phyloP scores from a whole-genome alignment of 176 grass and related monocot genomes.

The Cenchrus fungigraminus region DNA sequence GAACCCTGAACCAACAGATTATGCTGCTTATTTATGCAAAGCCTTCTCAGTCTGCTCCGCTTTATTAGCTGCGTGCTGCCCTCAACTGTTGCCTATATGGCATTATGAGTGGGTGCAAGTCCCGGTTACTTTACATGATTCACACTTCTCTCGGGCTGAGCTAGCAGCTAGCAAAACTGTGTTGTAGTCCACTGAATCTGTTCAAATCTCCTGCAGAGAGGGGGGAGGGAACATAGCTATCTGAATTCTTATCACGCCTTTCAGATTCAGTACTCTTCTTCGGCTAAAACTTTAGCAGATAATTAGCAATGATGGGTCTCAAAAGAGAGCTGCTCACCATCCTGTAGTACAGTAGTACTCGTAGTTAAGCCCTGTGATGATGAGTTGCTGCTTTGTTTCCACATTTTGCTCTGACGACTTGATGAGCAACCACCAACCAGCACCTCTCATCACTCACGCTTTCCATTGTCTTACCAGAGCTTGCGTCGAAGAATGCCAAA shows the following conservation, averaged over 20 bases:
- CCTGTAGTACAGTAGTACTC: no score
- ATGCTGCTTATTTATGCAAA: neutral
- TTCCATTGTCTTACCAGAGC: slow-evolving; percentile 33
- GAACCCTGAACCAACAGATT: neutral
- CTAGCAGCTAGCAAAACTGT: no score
- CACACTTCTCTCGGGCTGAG: neutral
- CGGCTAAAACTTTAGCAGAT: neutral
- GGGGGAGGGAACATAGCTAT: neutral
- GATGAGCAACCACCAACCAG: neutral
- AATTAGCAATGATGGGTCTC: no score
- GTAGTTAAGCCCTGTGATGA: neutral
- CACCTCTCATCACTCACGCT: neutral
- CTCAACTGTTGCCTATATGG: neutral
- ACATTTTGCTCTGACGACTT: neutral
- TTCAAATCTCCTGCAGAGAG: neutral
- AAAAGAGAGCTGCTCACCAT: no score
- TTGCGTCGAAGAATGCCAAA: slow-evolving; percentile 68
- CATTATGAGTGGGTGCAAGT: neutral
- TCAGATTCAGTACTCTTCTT: neutral
- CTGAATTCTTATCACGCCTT: no score
- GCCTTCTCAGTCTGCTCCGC: neutral
- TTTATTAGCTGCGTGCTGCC: neutral
- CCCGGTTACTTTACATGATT: neutral
- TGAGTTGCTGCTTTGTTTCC: slow-evolving; percentile 1
- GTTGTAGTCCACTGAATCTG: neutral